These are phyloP conservation scores for Clarireedia paspali DNA, from an alignment of 2,329 filamentous ascomycete genomes.

Conservation along the genomic window DNA sequence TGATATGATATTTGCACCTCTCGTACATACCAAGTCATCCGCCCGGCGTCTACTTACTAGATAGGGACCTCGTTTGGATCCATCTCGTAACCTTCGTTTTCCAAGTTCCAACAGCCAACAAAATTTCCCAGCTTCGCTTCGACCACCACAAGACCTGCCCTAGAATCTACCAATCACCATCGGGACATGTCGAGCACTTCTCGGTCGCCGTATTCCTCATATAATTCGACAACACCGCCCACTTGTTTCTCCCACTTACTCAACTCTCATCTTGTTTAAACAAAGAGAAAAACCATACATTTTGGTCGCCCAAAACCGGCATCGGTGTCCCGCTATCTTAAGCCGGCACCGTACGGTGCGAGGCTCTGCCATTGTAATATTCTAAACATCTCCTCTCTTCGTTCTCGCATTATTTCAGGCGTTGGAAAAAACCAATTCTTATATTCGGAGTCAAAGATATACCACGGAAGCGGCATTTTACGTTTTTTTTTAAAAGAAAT, in stretches of 20 bases:
- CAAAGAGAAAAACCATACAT: constrained; percentile 19
- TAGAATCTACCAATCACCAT: too few relatives aligned
- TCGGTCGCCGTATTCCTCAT: constrained; percentile 22
- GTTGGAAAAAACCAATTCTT: constrained; percentile 15
- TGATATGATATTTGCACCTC: too few relatives aligned
- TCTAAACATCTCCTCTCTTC: constrained; percentile 15
- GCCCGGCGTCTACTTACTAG: too few relatives aligned
- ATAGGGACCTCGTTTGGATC: too few relatives aligned
- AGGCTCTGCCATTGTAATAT: constrained; percentile 24
- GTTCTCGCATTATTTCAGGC: constrained; percentile 22
- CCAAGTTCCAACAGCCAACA: too few relatives aligned
- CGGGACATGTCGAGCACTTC: not conserved
- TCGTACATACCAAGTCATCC: too few relatives aligned
- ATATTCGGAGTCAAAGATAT: constrained; percentile 22
- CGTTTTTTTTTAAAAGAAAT: constrained; percentile 6
- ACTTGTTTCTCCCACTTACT: constrained; percentile 15
- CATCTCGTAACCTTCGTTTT: too few relatives aligned
- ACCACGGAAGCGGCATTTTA: constrained; percentile 21
- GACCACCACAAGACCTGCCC: too few relatives aligned
- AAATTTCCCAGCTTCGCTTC: too few relatives aligned
- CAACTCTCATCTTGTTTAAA: constrained; percentile 15
- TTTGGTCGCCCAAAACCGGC: constrained; percentile 27
- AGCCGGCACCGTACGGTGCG: constrained; percentile 30
- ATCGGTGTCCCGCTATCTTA: constrained; percentile 27
- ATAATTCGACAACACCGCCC: constrained; percentile 20